phyloP scores from a whole-genome alignment of 2,329 filamentous ascomycete genomes.

The Zelopaecilomyces penicillatus region DNA sequence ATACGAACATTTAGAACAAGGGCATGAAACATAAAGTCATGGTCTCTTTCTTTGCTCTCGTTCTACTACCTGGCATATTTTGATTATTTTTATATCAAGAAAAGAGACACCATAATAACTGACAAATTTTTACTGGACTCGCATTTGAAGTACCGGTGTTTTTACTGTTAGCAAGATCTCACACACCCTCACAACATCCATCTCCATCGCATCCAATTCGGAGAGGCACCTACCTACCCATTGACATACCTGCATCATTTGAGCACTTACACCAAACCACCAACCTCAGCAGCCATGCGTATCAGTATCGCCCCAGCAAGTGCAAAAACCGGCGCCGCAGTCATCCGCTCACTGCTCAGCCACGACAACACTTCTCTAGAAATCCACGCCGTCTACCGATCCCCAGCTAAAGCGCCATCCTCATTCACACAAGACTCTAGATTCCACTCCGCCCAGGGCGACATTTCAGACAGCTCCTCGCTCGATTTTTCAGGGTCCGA shows the following conservation, averaged over 20 bases:
- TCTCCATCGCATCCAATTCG: too few relatives aligned
- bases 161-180: too few relatives aligned
- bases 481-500: constrained; percentile 24
- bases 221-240: too few relatives aligned
- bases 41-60: too few relatives aligned
- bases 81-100: background rate
- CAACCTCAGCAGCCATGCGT: constrained; percentile 11
- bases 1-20: too few relatives aligned
- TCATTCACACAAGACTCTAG: constrained; percentile 17
- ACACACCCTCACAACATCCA: too few relatives aligned
- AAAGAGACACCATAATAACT: background rate
- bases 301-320: constrained; percentile 25
- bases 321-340: constrained; percentile 21
- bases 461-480: constrained; percentile 18
- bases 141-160: too few relatives aligned
- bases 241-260: too few relatives aligned
- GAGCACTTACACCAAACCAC: too few relatives aligned
- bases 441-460: constrained; percentile 21
- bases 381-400: constrained; percentile 22
- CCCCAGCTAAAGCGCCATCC: constrained; percentile 18
- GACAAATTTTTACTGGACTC: too few relatives aligned
- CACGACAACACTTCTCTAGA: constrained; percentile 1
- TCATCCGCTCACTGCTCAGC: constrained; percentile 20
- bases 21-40: too few relatives aligned
- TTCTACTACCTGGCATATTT: too few relatives aligned